Base-by-base conservation (phyloP, 805 yeast species). In the Metschnikowia henanensis region DNA sequence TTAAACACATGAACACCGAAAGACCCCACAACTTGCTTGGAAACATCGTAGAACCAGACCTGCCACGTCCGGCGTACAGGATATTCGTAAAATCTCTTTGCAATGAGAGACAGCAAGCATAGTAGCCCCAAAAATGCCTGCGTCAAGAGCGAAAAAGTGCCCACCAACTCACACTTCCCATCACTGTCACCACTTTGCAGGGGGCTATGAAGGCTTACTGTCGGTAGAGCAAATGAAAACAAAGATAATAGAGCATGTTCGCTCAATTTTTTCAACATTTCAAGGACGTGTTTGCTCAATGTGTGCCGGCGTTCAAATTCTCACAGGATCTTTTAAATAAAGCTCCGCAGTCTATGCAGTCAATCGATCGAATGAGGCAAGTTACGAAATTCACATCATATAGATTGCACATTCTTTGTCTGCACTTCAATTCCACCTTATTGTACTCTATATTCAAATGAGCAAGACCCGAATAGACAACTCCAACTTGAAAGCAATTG, bases 21-120 rank as follows among this genome's bases (percentile, higher is more conserved):
- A 0, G 98, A 89, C 0, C 98, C 99, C 18, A 88, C 66, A 0
- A 92, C 74, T 61, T 92, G 99, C 59, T 94, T 92, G 15, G 87
- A 78, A 1, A 92, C 95, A 60, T 92, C 99, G 58, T 80, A 91
- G 15, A 77, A 58, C 98, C 98, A 92, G 10, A 91, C 83, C 53
- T 77, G 76, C 87, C 96, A 81, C 3, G 95, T 91, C 50, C 99
- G 72, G 52, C 90, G 75, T 34, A 73, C 62, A 1, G 97, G 97
- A 47, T 76, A 77, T 57, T 92, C 99, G 47, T 81, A 79, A 47
- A 70, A 79, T 41, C 98, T 73, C 59, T 94, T 92, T 32, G 83
- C 65, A 2, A 90, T 79, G 33, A 92, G 68, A 2, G 92, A 80
- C 22, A 83, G 73, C 4, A 94, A 62, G 10, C 96, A 90, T 19